Conservation (phyloP, 495 filamentous ascomycete species). For the Daldinia grandis region DNA sequence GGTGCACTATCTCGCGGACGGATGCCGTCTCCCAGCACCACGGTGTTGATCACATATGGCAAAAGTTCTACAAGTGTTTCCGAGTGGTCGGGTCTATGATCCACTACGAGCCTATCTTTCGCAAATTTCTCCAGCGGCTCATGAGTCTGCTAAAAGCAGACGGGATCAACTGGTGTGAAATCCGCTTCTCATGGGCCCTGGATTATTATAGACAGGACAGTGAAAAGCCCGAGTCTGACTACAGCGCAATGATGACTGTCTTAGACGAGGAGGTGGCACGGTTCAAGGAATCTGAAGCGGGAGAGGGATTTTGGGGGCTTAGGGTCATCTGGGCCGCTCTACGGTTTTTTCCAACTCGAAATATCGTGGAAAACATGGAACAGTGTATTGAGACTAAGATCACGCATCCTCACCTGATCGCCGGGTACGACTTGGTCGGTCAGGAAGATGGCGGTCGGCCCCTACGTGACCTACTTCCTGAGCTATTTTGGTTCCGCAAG, state of each 20-base stretch:
- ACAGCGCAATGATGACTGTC: conserved; percentile 70
- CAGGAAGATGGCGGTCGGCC: conserved; percentile 82
- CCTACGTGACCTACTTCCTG: conserved; percentile 77
- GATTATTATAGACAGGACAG: conserved; percentile 66
- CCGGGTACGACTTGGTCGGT: conserved; percentile 88
- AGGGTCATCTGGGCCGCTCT: conserved; percentile 88
- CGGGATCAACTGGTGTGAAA: conserved; percentile 82
- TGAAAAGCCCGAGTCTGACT: conserved; percentile 68
- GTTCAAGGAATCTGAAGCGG: conserved; percentile 76
- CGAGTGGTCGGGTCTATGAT: conserved; percentile 73
- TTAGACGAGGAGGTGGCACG: conserved; percentile 80
- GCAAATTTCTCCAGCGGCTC: conserved; percentile 72
- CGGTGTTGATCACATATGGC: conserved; percentile 82
- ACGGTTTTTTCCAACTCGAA: conserved; percentile 66
- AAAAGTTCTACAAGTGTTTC: conserved; percentile 77
- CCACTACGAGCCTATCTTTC: conserved; percentile 92
- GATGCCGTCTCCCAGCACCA: conserved; percentile 82
- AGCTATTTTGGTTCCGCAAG: conserved; percentile 93
- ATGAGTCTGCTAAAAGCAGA: conserved; percentile 74
- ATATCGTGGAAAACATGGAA: conserved; percentile 81
- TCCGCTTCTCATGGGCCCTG: conserved; percentile 67
- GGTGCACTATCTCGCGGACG: conserved; percentile 72
- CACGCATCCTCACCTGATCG: conserved; percentile 78
- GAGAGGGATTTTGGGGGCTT: conserved; percentile 81
- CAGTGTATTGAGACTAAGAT: conserved; percentile 82